Conservation (phyloP, 331 rosid genomes). For the Acacia pycnantha region DNA sequence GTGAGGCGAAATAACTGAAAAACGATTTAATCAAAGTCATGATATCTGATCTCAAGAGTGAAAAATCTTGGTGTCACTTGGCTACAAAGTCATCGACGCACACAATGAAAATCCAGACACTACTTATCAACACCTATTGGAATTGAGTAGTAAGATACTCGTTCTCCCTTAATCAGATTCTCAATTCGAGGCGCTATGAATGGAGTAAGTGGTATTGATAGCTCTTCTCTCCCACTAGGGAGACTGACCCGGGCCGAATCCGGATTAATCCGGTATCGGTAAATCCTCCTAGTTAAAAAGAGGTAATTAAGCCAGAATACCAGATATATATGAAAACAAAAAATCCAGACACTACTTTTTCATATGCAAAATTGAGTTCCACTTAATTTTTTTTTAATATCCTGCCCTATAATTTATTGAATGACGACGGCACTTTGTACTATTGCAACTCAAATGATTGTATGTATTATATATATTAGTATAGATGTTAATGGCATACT, state of each 20-base stretch:
- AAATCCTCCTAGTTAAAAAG: too few species aligned
- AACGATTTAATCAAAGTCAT: not conserved
- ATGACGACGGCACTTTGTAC: not conserved
- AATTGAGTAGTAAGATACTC: too few species aligned
- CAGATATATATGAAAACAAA: too few species aligned
- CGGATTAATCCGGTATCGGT: accelerated
- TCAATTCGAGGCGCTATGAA: too few species aligned
- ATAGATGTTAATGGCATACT: not conserved
- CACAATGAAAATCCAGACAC: not conserved
- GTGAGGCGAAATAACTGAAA: not conserved
- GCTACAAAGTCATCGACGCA: not conserved
- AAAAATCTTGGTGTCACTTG: too few species aligned
- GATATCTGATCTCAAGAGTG: too few species aligned
- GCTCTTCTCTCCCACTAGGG: too few species aligned
- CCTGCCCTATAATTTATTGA: not conserved
- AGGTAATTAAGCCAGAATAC: too few species aligned
- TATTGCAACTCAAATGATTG: not conserved
- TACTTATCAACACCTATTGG: too few species aligned
- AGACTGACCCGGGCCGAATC: too few species aligned
- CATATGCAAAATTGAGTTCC: not conserved
- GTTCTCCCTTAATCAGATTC: too few species aligned
- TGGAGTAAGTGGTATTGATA: too few species aligned
- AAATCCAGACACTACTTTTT: not conserved
- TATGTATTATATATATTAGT: not conserved
- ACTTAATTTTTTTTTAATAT: not conserved